A percentile compares a stretch with the other conserved stretches of the same genome.
Evolutionary conservation across 78 protist species (phyloP).

Genomic region (Chrysochromulina tobinii): DNA sequence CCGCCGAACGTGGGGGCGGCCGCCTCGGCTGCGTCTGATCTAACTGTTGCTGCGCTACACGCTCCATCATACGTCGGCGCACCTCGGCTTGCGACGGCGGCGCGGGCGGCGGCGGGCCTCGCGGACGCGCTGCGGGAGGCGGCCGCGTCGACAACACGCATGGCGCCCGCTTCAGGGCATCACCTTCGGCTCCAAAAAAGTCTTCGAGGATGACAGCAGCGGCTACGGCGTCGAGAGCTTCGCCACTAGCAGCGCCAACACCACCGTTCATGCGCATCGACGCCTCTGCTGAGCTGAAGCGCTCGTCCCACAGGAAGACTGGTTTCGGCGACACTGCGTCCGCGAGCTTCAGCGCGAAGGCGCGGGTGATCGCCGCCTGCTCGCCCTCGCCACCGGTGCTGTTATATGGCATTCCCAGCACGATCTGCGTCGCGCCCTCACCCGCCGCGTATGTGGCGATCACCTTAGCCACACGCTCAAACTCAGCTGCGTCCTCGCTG

Average conservation of each 20-base stretch:
- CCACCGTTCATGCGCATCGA: neutral
- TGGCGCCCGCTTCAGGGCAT: neutral
- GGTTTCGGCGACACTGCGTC: neutral
- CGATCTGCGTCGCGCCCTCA: neutral
- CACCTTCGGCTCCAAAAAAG: neutral
- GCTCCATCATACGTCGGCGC: neutral
- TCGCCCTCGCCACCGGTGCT: neutral
- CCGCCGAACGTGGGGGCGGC: too few relatives aligned
- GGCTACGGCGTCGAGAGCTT: neutral
- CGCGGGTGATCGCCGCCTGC: neutral
- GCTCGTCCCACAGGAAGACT: slow-evolving; percentile 3
- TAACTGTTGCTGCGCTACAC: neutral
- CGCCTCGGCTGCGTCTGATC: neutral
- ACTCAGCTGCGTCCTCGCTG: neutral
- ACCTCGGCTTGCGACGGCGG: neutral
- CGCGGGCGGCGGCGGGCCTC: neutral
- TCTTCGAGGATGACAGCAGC: slow-evolving; percentile 8
- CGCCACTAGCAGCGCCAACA: neutral
- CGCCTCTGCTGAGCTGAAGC: slow-evolving; percentile 2
- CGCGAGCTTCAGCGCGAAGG: neutral
- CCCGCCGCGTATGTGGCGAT: neutral
- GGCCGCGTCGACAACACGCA: neutral
- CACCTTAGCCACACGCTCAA: neutral
- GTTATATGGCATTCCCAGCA: neutral
- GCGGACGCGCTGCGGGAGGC: neutral